These are phyloP conservation scores for Entophlyctis helioformis DNA, from an alignment of 192 early-diverging fungal species.

Conservation along the genomic window DNA sequence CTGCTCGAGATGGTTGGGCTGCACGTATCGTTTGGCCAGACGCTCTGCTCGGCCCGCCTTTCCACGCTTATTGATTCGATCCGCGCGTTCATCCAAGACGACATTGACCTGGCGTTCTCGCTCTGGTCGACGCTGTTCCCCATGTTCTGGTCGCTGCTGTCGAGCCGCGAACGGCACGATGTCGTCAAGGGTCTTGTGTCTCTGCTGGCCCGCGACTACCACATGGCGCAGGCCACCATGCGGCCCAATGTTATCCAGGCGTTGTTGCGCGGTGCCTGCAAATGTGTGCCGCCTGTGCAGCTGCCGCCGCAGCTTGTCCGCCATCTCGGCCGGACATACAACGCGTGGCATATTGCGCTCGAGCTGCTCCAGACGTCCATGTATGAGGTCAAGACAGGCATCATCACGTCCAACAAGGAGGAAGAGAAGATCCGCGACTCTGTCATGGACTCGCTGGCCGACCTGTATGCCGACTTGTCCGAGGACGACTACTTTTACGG, in stretches of 20 bases:
- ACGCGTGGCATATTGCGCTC: slow-evolving; percentile 84
- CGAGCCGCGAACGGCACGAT: slow-evolving; percentile 68
- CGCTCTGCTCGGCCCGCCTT: too few species aligned
- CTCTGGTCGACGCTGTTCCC: slow-evolving; percentile 85
- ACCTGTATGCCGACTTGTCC: slow-evolving; percentile 70
- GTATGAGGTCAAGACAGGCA: slow-evolving; percentile 24
- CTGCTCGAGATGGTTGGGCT: too few species aligned
- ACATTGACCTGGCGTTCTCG: slow-evolving; percentile 46
- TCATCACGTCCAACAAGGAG: slow-evolving; percentile 47
- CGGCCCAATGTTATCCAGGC: slow-evolving; percentile 95
- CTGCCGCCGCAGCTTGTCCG: slow-evolving; percentile 90
- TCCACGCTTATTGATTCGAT: slow-evolving; percentile 10
- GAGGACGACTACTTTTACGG: slow-evolving; percentile 92
- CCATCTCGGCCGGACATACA: slow-evolving; percentile 81
- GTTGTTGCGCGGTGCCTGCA: slow-evolving; percentile 74
- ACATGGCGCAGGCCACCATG: slow-evolving; percentile 59
- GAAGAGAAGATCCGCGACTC: slow-evolving; percentile 81
- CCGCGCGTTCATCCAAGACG: slow-evolving; percentile 25
- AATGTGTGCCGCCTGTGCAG: slow-evolving; percentile 55
- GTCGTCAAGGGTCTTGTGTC: slow-evolving; percentile 69
- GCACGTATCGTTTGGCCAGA: too few species aligned
- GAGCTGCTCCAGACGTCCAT: slow-evolving; percentile 69
- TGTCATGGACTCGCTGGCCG: slow-evolving; percentile 80
- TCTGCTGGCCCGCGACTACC: slow-evolving; percentile 84
- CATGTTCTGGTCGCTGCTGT: slow-evolving; percentile 64